Evolutionary conservation across 2,329 filamentous ascomycete species (phyloP), one percentile per base, ranked within the genome.

Genomic region (Rachicladosporium sp.): DNA sequence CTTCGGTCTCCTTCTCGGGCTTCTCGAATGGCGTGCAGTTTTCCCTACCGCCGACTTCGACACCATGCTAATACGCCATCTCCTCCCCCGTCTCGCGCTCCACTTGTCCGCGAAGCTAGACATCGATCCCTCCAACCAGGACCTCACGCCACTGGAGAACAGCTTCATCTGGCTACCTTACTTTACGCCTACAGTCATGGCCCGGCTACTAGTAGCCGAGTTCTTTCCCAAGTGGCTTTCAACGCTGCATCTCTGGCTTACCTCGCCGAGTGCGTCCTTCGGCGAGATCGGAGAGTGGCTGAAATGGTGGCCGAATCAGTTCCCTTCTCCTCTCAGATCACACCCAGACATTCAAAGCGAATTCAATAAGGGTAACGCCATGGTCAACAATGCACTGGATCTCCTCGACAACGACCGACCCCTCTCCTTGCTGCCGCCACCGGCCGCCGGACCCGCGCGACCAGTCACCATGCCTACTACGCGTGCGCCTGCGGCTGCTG

Each of bases 191-290:
- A 74, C 71, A 10, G 71, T 82, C 38, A 66, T 93, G 29, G 83
- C 73, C 1, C 80, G 93, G 50, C 72, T 95, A 1, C 64, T 96
- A 4, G 73, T 80, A 2, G 75, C 80, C 3, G 80, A 88, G 49
- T 77, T 96, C 53, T 93, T 95, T 53, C 85, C 86, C 1, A 82
- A 86, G 67, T 94, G 87, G 80, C 79, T 89, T 50, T 69, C 76
- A 19, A 80, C 82, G 33, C 57, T 78, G 13, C 70, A 78, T 48
- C 59, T 70, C 13, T 79, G 75, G 75, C 62, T 78, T 32, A 76
- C 71, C 2, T 49, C 51, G 1, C 68, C 68, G 13, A 66, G 55
- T 27, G 69, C 71, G 2, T 70, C 73, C 45, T 73, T 73, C 50
- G 67, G 70, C 41, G 75, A 79, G 55, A 69, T 79, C 6, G 66